These are phyloP conservation scores for Colletotrichum tropicicola DNA, from an alignment of 2,329 filamentous ascomycete species.

Conservation along the genomic window DNA sequence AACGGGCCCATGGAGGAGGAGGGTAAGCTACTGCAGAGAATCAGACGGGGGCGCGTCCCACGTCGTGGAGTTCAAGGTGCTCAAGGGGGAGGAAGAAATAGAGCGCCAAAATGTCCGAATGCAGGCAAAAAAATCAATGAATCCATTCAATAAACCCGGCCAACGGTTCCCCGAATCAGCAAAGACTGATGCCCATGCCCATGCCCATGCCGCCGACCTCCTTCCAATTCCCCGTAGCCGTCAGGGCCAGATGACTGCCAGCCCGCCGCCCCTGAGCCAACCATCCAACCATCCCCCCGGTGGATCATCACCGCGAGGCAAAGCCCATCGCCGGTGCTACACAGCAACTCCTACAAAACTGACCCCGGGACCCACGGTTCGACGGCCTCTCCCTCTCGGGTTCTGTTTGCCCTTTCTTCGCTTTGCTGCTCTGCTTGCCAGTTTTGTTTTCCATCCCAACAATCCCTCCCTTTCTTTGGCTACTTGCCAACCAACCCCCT, in stretches of 20 bases:
- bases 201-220: background rate
- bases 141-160: background rate
- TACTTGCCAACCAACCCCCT: background rate
- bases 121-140: background rate
- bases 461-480: background rate
- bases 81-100: no score
- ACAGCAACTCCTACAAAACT: slow-evolving; percentile 6
- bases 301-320: background rate
- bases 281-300: no score
- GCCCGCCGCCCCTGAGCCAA: background rate
- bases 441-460: background rate
- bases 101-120: background rate
- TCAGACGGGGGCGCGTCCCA: background rate
- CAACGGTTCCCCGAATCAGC: background rate
- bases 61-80: background rate
- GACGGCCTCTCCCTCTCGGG: no score
- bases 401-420: background rate
- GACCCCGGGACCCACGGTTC: background rate
- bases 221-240: background rate
- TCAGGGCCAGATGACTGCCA: background rate
- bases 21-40: background rate
- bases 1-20: background rate
- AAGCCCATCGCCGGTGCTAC: background rate
- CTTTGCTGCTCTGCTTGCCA: background rate
- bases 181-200: background rate